Percentiles rank a stretch among this genome's conserved stretches.
These are phyloP conservation scores for Debaryomycetaceae sp. DNA, from an alignment of 1,139 yeast genomes.

Conservation along the genomic window DNA sequence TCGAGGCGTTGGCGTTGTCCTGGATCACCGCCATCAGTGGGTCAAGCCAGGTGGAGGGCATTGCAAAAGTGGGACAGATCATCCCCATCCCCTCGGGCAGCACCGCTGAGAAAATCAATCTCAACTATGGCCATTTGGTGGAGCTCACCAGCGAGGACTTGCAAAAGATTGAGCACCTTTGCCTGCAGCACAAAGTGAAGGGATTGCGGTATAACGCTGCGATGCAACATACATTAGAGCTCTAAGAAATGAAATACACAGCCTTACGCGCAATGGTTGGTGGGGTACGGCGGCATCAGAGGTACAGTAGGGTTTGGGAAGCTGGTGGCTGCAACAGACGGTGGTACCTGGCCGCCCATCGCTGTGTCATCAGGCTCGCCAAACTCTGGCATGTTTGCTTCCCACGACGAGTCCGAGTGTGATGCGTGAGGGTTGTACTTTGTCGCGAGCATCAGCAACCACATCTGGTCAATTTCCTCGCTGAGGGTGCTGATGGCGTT, in stretches of 20 bases:
- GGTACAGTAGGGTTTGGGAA: too few species aligned
- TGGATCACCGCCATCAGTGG: slow-evolving; percentile 52
- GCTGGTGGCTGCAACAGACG: too few species aligned
- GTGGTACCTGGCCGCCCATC: too few species aligned
- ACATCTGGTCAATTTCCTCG: slow-evolving; percentile 25
- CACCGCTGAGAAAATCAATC: slow-evolving; percentile 51
- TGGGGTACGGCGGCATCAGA: too few species aligned
- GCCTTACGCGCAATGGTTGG: too few species aligned
- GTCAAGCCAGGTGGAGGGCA: slow-evolving; percentile 25
- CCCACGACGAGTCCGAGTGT: too few species aligned
- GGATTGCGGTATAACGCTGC: slow-evolving; percentile 48
- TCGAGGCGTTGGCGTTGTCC: slow-evolving; percentile 68
- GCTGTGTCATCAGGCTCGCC: too few species aligned
- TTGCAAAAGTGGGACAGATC: slow-evolving; percentile 46
- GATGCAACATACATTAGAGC: slow-evolving; percentile 9
- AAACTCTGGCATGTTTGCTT: too few species aligned
- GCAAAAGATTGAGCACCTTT: slow-evolving; percentile 40
- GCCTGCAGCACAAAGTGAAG: slow-evolving; percentile 31
- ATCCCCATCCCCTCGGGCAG: slow-evolving; percentile 81
- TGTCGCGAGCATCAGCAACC: slow-evolving; percentile 26
- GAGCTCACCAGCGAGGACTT: slow-evolving; percentile 51
- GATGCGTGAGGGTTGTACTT: slow-evolving; percentile 13
- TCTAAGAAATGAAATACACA: too few species aligned
- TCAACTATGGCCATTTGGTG: slow-evolving; percentile 46
- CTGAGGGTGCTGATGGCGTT: slow-evolving; percentile 2